Base-by-base conservation (phyloP, 2,329 filamentous ascomycete genomes). In the Aspergillus sclerotialis region DNA sequence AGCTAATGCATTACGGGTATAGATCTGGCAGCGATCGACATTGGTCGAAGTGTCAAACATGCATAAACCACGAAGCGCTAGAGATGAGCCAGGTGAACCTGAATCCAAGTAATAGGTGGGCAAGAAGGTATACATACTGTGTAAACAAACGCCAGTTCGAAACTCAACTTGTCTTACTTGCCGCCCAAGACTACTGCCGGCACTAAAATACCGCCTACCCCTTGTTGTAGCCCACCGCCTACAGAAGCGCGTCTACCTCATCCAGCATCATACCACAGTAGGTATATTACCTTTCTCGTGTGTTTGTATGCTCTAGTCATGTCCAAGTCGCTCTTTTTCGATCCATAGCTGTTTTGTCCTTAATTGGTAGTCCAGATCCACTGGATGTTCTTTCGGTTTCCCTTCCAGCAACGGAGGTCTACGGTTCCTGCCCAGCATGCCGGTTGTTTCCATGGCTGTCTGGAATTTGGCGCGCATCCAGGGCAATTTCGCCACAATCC, bases 331-430 rank as follows among this genome's bases (percentile, higher is more conserved):
- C n/a, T n/a, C n/a, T 23, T 10, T 10, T 23, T 23, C 10, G 19
- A 23, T 10, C 19, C 19, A 23, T 23, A 23, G 7, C 19, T 10
- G 6, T 6, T 23, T 10, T 7, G 19, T 7, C 19, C 14, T 27
- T 10, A 9, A 16, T 14, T 13, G 10, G 7, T 10, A 8, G 10
- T n/a, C 10, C 15, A 15, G 6, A 9, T 24, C 35, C 42, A 44
- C 55, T 58, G 57, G 39, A 61, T 61, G 58, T 56, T 45, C 49
- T 32, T 44, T 37, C 43, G 44, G 33, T 39, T 37, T 39, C 37
- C 43, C 34, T 29, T 37, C 33, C 43, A 42, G 33, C 43, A 45
- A 33, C 46, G 46, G 45, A 50, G 34, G 36, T 40, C 44, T 27
- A 35, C 45, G 36, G 42, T 43, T 38, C 42, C 41, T 40, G 35